Conservation (phyloP, 2,329 filamentous ascomycete genomes). For the Xylaria sp. region DNA sequence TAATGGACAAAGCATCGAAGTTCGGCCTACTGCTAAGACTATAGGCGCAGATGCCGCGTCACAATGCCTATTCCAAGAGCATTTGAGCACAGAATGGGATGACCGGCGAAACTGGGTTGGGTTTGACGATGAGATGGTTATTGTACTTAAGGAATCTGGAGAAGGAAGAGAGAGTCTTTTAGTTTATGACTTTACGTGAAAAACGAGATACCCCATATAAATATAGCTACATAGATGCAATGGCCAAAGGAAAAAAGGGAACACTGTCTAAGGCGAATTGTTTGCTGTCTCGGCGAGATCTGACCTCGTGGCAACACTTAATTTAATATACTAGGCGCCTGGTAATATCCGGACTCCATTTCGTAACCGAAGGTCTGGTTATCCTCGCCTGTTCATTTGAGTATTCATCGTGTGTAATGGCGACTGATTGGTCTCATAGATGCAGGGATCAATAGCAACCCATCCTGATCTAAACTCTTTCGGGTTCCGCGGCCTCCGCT, state of each 20-base stretch:
- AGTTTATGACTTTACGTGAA: slow-evolving; percentile 83
- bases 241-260: not conserved
- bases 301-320: not conserved
- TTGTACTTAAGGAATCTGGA: slow-evolving; percentile 78
- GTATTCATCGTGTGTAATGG: too few relatives aligned
- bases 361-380: too few relatives aligned
- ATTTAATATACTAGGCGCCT: not conserved
- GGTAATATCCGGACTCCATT: not conserved
- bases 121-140: slow-evolving; percentile 92
- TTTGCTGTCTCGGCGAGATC: not conserved
- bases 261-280: not conserved
- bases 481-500: slow-evolving; percentile 52
- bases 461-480: slow-evolving; percentile 38
- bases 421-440: not conserved
- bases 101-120: slow-evolving; percentile 75
- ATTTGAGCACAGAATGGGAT: slow-evolving; percentile 50
- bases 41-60: slow-evolving; percentile 39
- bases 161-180: slow-evolving; percentile 77
- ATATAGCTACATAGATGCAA: slow-evolving; percentile 2
- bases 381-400: too few relatives aligned
- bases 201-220: slow-evolving; percentile 25
- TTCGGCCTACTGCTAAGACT: slow-evolving; percentile 54
- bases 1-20: slow-evolving; percentile 60
- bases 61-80: slow-evolving; percentile 5
- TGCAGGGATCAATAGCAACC: slow-evolving; percentile 1